Evolutionary conservation across 176 grass and related monocot genomes (phyloP), one percentile per base, ranked within the genome.

Genomic region (Triticum urartu): DNA sequence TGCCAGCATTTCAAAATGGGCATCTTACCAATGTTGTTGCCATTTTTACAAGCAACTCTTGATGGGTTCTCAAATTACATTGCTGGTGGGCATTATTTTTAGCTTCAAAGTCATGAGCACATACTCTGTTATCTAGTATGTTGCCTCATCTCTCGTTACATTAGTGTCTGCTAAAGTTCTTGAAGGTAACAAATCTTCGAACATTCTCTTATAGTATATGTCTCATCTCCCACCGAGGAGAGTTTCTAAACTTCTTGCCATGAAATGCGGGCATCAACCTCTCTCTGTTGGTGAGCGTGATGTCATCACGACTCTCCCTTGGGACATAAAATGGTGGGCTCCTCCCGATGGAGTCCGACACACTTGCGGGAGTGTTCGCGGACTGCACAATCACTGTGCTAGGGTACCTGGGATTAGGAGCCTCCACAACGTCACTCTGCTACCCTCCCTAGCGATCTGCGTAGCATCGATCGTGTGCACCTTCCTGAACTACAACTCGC

Each of bases 291-390:
- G 36, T 38, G 6, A 38, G 36, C 6, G 6, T 38, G 6, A 38
- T 38, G 36, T 38, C 6, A 1, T 7, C 36, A 38, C 36, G 36
- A 38, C 36, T 38, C 6, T 38, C 6, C 36, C 36, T 38, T 7
- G 92, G 93, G 50, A 95, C 96, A 0, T 94, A 98, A 76, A 98
- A 98, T 0, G 96, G 93, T 0, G 96, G 96, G 11, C 92, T 95
- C 66, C 93, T 98, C 5, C 94, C 40, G 6, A 95, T 90, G 0
- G 97, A 98, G 60, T 94, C 97, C 88, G 92, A 90, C 63, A 98
- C 94, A 32, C 3, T 98, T 39, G 94, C 94, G 2, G 87, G 93
- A 75, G 94, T 95, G 43, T 72, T 95, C 3, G 97, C 97, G 0
- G 97, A 98, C 82, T 78, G 84, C 79, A 98, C 92, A 0, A 95